phyloP scores from a whole-genome alignment of 306 rosid species.

The Cucumis melo region DNA sequence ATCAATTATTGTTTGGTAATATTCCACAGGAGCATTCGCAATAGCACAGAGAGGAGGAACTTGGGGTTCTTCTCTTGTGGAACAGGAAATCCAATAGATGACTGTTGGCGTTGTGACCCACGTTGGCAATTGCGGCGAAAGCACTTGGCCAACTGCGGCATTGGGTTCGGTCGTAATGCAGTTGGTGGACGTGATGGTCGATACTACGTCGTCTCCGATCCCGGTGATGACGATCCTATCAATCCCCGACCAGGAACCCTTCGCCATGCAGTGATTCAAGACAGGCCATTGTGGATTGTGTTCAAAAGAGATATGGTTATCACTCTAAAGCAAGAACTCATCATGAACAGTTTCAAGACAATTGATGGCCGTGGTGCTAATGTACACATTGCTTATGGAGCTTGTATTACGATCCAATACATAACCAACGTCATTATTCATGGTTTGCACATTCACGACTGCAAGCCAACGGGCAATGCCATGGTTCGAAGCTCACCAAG shows the following conservation, averaged over 20 bases:
- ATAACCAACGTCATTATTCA: constrained; percentile 84
- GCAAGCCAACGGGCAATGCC: constrained; percentile 85
- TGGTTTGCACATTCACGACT: constrained; percentile 72
- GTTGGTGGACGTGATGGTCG: constrained; percentile 80
- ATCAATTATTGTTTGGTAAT: neutral
- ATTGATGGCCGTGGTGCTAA: constrained; percentile 76
- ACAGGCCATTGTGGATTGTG: constrained; percentile 79
- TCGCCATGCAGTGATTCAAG: constrained; percentile 89
- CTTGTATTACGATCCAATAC: constrained; percentile 72
- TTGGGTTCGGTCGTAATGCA: constrained; percentile 88
- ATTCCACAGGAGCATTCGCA: constrained; percentile 57
- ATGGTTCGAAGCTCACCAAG: constrained; percentile 92
- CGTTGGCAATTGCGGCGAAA: constrained; percentile 61
- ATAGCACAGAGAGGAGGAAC: constrained; percentile 53
- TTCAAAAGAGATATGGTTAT: constrained; percentile 96
- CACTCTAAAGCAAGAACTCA: constrained; percentile 71
- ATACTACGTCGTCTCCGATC: constrained; percentile 56
- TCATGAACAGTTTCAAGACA: constrained; percentile 97
- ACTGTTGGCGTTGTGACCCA: constrained; percentile 92
- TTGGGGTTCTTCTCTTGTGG: constrained; percentile 76
- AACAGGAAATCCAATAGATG: constrained; percentile 86
- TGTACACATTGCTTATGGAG: constrained; percentile 89
- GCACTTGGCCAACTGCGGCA: constrained; percentile 57
- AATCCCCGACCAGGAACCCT: constrained; percentile 78
- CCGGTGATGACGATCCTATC: constrained; percentile 52